Conservation (phyloP, 805 yeast species). For the Yamadazyma ubonensis region DNA sequence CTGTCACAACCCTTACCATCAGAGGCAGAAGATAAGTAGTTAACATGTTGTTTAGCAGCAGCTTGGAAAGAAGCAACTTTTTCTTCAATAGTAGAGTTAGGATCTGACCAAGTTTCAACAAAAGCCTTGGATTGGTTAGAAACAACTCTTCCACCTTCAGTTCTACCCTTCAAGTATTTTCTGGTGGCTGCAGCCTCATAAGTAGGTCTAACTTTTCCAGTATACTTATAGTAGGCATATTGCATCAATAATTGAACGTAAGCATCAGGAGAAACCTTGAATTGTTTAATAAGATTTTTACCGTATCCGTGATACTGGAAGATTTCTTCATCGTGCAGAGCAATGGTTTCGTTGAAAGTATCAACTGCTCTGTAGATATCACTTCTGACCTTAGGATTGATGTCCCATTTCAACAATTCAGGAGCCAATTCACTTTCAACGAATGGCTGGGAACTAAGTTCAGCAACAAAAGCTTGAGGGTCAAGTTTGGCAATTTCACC, state of each 20-base stretch:
- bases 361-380: slow-evolving; percentile 56
- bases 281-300: slow-evolving; percentile 77
- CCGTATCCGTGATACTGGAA: slow-evolving; percentile 85
- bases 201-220: slow-evolving; percentile 82
- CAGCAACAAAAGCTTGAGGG: slow-evolving; percentile 29
- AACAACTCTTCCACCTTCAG: slow-evolving; percentile 89
- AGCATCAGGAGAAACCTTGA: slow-evolving; percentile 91
- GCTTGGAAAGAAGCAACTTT: slow-evolving; percentile 67
- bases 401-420: slow-evolving; percentile 50
- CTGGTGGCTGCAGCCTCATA: slow-evolving; percentile 96
- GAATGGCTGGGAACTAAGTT: slow-evolving; percentile 20
- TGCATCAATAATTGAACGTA: slow-evolving; percentile 88
- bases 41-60: slow-evolving; percentile 73
- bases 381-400: slow-evolving; percentile 49
- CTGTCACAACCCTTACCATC: slow-evolving; percentile 91
- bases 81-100: slow-evolving; percentile 47
- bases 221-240: slow-evolving; percentile 80
- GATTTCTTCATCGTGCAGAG: slow-evolving; percentile 69
- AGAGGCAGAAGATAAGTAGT: slow-evolving; percentile 72
- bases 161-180: slow-evolving; percentile 83
- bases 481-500: slow-evolving; percentile 52
- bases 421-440: slow-evolving; percentile 15
- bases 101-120: slow-evolving; percentile 71
- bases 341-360: slow-evolving; percentile 57
- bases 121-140: slow-evolving; percentile 67